These are phyloP conservation scores for Paraleonurus japonicus DNA, from an alignment of 257 asterid genomes.

Conservation along the genomic window DNA sequence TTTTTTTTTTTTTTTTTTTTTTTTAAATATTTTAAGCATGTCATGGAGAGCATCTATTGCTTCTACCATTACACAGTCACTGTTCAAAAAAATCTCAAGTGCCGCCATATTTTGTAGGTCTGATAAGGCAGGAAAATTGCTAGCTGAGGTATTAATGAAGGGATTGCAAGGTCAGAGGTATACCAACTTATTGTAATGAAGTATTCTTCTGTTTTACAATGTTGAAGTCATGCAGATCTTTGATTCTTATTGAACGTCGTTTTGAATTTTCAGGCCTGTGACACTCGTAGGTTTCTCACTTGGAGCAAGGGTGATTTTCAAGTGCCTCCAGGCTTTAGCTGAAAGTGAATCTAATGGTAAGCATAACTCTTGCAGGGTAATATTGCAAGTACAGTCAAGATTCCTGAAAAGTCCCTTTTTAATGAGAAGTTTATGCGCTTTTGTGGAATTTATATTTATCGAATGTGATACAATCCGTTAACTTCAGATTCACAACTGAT, in stretches of 20 bases:
- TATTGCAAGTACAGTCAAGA: background rate
- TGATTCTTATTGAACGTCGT: slow-evolving; percentile 20
- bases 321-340: slow-evolving; percentile 83
- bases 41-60: background rate
- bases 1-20: no score
- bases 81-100: background rate
- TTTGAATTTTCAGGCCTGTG: slow-evolving; percentile 77
- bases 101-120: slow-evolving; percentile 52
- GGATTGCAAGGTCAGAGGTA: slow-evolving; percentile 96
- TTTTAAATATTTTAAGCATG: background rate
- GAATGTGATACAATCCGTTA: slow-evolving; percentile 4
- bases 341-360: slow-evolving; percentile 61
- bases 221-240: slow-evolving; percentile 1
- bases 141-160: slow-evolving; percentile 79
- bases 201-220: slow-evolving; percentile 15
- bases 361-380: slow-evolving; percentile 12
- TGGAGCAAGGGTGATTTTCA: slow-evolving; percentile 92
- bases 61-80: slow-evolving; percentile 14
- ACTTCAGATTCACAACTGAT: slow-evolving; percentile 15
- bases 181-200: background rate
- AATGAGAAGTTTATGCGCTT: background rate
- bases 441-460: slow-evolving; percentile 1
- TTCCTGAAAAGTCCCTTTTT: background rate
- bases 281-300: slow-evolving; percentile 95
- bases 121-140: slow-evolving; percentile 86